A percentile compares a stretch with the other conserved stretches of the same genome.
phyloP scores from a whole-genome alignment of 106 monocot species.

The Dioscorea zingiberensis region DNA sequence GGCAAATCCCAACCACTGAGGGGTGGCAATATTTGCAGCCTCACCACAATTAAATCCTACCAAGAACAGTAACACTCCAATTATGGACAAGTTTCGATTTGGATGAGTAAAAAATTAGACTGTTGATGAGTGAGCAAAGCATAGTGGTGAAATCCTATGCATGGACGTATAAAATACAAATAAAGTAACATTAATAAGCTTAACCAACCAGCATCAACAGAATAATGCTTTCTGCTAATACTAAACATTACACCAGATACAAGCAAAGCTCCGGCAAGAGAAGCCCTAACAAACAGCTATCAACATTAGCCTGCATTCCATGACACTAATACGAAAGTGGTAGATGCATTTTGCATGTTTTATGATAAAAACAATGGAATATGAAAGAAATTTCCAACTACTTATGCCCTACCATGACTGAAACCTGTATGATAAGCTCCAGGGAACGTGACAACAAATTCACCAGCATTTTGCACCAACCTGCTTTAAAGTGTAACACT shows the following conservation, averaged over 20 bases:
- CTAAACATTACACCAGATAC: background rate
- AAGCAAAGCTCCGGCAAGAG: background rate
- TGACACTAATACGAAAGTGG: too few species aligned
- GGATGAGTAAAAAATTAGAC: too few species aligned
- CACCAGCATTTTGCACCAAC: slow-evolving; percentile 97
- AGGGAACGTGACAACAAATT: slow-evolving; percentile 96
- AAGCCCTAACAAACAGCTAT: background rate
- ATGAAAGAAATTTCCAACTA: background rate
- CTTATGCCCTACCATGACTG: slow-evolving; percentile 63
- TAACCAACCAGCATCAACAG: too few species aligned
- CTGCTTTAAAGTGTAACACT: slow-evolving; percentile 32
- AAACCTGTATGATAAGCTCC: slow-evolving; percentile 96
- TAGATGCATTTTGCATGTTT: background rate
- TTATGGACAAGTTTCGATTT: too few species aligned
- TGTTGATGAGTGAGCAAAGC: too few species aligned
- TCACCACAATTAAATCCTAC: slow-evolving; percentile 93
- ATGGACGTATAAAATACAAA: too few species aligned
- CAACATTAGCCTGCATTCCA: background rate
- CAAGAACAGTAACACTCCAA: background rate
- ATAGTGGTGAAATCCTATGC: too few species aligned
- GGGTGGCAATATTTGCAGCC: slow-evolving; percentile 93
- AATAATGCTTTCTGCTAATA: too few species aligned
- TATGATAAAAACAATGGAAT: background rate
- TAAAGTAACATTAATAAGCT: too few species aligned
- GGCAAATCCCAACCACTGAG: slow-evolving; percentile 81